These are phyloP conservation scores for Fraxinus nigra DNA, from an alignment of 305 asterid species.

Conservation along the genomic window DNA sequence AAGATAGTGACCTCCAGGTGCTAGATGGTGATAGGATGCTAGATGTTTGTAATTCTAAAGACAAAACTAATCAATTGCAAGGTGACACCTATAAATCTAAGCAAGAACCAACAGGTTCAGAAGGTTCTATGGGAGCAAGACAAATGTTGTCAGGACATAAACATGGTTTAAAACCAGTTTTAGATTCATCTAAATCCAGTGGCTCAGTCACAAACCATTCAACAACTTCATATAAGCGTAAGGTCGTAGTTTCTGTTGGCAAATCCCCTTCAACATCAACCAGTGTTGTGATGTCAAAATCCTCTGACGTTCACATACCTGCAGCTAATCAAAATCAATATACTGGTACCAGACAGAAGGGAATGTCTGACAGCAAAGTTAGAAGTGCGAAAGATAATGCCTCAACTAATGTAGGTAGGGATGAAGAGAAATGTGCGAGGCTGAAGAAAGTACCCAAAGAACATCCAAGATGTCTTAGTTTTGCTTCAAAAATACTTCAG, in stretches of 20 bases:
- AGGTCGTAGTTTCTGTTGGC: conserved; percentile 43
- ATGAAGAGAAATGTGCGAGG: conserved; percentile 54
- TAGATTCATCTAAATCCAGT: conserved; percentile 45
- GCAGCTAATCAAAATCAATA: conserved; percentile 40
- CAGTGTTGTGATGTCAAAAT: conserved; percentile 33
- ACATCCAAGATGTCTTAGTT: conserved; percentile 43
- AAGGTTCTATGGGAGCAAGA: conserved; percentile 43
- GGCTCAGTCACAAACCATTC: conserved; percentile 35
- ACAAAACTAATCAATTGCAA: conserved; percentile 41
- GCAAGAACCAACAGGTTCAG: conserved; percentile 44
- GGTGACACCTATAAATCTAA: conserved; percentile 34
- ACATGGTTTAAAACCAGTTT: conserved; percentile 44
- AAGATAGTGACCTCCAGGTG: conserved; percentile 38
- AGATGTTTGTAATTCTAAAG: conserved; percentile 32
- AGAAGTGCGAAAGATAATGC: conserved; percentile 41
- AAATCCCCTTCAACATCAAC: conserved; percentile 50
- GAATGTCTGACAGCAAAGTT: conserved; percentile 43
- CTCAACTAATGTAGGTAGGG: conserved; percentile 43
- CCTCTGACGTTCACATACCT: conserved; percentile 35
- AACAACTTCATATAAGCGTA: conserved; percentile 47
- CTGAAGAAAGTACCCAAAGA: conserved; percentile 62
- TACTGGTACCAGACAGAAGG: conserved; percentile 41
- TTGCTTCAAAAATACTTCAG: conserved; percentile 45
- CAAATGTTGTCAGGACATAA: conserved; percentile 43
- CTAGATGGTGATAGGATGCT: conserved; percentile 39